Percentiles rank a stretch among this genome's conserved stretches.
Evolutionary conservation across 2,329 filamentous ascomycete species (phyloP).

Genomic region (Talaromyces verruculosus): DNA sequence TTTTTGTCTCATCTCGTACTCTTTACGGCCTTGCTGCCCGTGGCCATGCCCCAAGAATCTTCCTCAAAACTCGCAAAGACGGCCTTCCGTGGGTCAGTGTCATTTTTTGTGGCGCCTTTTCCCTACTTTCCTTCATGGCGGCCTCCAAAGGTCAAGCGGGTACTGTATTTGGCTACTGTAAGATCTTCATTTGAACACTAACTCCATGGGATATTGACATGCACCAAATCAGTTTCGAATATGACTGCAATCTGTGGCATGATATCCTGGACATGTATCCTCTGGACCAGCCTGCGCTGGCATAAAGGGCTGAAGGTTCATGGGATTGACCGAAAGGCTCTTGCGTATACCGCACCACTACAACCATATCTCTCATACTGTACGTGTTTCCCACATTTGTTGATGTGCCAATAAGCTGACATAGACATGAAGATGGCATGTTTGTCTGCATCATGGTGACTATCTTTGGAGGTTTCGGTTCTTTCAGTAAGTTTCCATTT

Average conservation of each 20-base stretch:
- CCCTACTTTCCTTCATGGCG: constrained; percentile 26
- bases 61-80: constrained; percentile 41
- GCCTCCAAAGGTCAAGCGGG: constrained; percentile 23
- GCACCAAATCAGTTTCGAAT: constrained; percentile 21
- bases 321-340: constrained; percentile 27
- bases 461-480: constrained; percentile 29
- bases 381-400: not conserved
- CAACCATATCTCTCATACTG: constrained; percentile 65
- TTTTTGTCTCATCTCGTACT: constrained; percentile 70
- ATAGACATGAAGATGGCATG: constrained; percentile 22
- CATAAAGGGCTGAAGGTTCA: constrained; percentile 28
- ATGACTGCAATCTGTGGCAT: constrained; percentile 27
- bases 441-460: constrained; percentile 27
- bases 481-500: constrained; percentile 25
- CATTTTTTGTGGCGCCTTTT: constrained; percentile 23
- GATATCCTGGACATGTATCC: constrained; percentile 24
- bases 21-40: constrained; percentile 66
- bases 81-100: constrained; percentile 25
- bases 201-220: not conserved
- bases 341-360: constrained; percentile 30
- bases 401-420: not conserved
- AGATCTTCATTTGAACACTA: not conserved
- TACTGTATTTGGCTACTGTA: constrained; percentile 26
- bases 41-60: constrained; percentile 60
- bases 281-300: constrained; percentile 27